phyloP scores from a whole-genome alignment of 2,329 filamentous ascomycete genomes.

The Verticillium nonalfalfae region DNA sequence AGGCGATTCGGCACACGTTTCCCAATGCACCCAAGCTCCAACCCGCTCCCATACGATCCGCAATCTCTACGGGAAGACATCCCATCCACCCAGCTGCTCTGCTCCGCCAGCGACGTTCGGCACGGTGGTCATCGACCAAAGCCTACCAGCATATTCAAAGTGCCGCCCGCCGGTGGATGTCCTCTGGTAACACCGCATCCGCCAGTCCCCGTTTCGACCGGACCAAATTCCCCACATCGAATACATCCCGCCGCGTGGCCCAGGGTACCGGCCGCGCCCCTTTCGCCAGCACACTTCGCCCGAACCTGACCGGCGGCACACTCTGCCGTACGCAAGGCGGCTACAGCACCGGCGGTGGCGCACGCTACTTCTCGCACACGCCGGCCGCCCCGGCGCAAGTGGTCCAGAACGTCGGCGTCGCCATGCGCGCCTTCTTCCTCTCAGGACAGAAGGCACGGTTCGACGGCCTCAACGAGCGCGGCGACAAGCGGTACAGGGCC shows the following conservation, averaged over 20 bases:
- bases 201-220: constrained; percentile 35
- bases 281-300: constrained; percentile 82
- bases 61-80: constrained; percentile 32
- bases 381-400: constrained; percentile 84
- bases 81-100: constrained; percentile 46
- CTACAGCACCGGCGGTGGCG: constrained; percentile 70
- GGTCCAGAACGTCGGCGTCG: constrained; percentile 90
- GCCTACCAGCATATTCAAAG: constrained; percentile 35
- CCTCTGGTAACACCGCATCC: constrained; percentile 24
- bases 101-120: constrained; percentile 38
- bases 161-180: constrained; percentile 45
- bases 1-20: constrained; percentile 45
- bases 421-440: constrained; percentile 86
- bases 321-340: constrained; percentile 81
- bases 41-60: constrained; percentile 33
- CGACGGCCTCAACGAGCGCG: constrained; percentile 67
- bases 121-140: constrained; percentile 41
- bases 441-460: constrained; percentile 85
- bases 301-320: constrained; percentile 85
- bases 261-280: constrained; percentile 70
- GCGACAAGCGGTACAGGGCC: constrained; percentile 72
- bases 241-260: constrained; percentile 43
- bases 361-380: constrained; percentile 84
- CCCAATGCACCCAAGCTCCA: constrained; percentile 36
- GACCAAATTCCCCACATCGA: constrained; percentile 41